Conservation (phyloP, 2,329 filamentous ascomycete species). For the Fusarium kyushuense region DNA sequence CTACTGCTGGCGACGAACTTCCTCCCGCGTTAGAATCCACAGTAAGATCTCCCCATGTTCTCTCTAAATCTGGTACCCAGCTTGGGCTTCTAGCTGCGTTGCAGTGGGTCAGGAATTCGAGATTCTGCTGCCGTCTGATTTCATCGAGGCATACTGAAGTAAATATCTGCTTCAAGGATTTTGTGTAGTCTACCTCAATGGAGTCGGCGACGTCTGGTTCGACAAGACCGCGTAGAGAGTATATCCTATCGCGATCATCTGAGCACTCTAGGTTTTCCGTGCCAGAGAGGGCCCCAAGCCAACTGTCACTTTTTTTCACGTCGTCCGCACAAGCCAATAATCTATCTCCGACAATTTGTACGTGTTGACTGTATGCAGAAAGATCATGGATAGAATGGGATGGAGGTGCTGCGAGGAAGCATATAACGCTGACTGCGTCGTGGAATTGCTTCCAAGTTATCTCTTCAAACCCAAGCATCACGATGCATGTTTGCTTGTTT, state of each 20-base stretch:
- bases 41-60: rapidly evolving
- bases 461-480: background rate
- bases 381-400: background rate
- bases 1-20: background rate
- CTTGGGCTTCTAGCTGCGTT: background rate
- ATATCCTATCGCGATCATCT: slow-evolving; percentile 1
- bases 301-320: background rate
- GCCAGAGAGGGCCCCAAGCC: background rate
- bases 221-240: background rate
- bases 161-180: background rate
- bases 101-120: background rate
- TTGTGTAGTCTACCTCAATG: background rate
- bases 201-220: background rate
- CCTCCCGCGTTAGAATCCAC: background rate
- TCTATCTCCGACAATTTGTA: background rate
- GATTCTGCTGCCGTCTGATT: background rate
- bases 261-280: background rate
- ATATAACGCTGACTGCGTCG: background rate
- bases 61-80: background rate
- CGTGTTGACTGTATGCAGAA: background rate
- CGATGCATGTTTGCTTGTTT: background rate
- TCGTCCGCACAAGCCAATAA: background rate
- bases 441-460: background rate
- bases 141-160: background rate
- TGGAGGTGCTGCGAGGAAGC: background rate